Evolutionary conservation across 805 yeast genomes (phyloP).

Genomic region (Kodamaea nitidulidarum): DNA sequence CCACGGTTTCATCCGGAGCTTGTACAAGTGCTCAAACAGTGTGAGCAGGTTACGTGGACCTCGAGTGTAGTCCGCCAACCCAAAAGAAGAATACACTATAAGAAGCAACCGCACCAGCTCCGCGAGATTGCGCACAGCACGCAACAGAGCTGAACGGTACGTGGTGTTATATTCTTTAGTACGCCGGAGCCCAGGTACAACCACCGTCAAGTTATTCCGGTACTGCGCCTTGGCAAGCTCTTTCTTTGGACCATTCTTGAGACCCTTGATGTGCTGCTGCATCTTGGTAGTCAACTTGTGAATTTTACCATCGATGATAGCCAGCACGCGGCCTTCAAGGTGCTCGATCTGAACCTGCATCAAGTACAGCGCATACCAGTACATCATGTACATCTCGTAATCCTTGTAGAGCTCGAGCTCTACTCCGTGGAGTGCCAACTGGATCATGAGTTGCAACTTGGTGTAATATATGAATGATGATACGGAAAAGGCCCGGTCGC

Average conservation of each 20-base stretch:
- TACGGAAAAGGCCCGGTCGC: constrained; percentile 54
- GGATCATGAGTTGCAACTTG: constrained; percentile 68
- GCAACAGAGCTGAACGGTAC: constrained; percentile 17
- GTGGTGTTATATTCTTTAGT: constrained; percentile 21
- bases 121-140: constrained; percentile 16
- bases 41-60: constrained; percentile 24
- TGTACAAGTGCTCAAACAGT: constrained; percentile 21
- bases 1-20: constrained; percentile 72
- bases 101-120: constrained; percentile 19
- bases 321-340: constrained; percentile 33
- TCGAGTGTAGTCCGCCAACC: constrained; percentile 19
- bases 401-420: constrained; percentile 69
- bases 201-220: constrained; percentile 24
- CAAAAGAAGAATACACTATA: constrained; percentile 17
- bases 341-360: constrained; percentile 40
- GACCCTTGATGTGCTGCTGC: constrained; percentile 42
- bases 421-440: constrained; percentile 68
- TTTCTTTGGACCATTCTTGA: constrained; percentile 50
- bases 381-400: constrained; percentile 64
- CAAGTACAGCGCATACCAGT: constrained; percentile 62
- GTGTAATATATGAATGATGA: constrained; percentile 65
- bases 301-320: constrained; percentile 33
- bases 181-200: constrained; percentile 9
- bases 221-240: constrained; percentile 28
- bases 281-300: constrained; percentile 29